Percentiles rank a stretch among this genome's conserved stretches.
phyloP scores from a whole-genome alignment of 345 rosid species.

The Rhizophora apiculata region DNA sequence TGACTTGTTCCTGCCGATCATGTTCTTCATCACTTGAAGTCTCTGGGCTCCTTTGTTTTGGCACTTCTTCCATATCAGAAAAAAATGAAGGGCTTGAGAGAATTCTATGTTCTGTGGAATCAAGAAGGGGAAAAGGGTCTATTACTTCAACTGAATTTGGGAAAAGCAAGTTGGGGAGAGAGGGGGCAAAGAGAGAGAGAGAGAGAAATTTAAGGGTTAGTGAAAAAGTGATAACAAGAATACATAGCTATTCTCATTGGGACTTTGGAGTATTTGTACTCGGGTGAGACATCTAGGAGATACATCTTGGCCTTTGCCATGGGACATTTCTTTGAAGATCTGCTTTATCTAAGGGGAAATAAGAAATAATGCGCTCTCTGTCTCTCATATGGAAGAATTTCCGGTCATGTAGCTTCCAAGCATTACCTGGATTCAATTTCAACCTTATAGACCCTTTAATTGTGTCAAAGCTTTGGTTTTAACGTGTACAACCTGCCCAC shows the following conservation, averaged over 20 bases:
- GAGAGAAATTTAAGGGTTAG: not conserved
- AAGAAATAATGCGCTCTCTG: not conserved
- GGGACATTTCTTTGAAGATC: slow-evolving; percentile 24
- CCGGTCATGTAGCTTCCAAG: slow-evolving; percentile 28
- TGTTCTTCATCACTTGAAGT: slow-evolving; percentile 31
- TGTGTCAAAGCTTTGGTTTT: slow-evolving; percentile 1
- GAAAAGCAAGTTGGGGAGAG: not conserved
- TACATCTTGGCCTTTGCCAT: slow-evolving; percentile 31
- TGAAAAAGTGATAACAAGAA: slow-evolving; percentile 34
- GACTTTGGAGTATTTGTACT: slow-evolving; percentile 17
- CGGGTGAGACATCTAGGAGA: slow-evolving; percentile 11
- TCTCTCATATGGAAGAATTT: slow-evolving; percentile 4
- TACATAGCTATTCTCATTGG: slow-evolving; percentile 31
- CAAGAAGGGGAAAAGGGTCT: not conserved
- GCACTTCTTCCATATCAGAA: slow-evolving; percentile 27
- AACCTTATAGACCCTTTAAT: slow-evolving; percentile 4
- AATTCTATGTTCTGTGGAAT: not conserved
- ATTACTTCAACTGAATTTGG: not conserved
- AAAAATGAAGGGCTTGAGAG: not conserved
- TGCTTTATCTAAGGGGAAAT: slow-evolving; percentile 9
- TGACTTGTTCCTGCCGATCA: slow-evolving; percentile 25
- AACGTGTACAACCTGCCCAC: not conserved
- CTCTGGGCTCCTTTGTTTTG: slow-evolving; percentile 28
- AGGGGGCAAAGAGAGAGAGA: not conserved
- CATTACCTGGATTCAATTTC: not conserved